Evolutionary conservation across 2,329 filamentous ascomycete species (phyloP).

Genomic region (Beauveria brongniartii): DNA sequence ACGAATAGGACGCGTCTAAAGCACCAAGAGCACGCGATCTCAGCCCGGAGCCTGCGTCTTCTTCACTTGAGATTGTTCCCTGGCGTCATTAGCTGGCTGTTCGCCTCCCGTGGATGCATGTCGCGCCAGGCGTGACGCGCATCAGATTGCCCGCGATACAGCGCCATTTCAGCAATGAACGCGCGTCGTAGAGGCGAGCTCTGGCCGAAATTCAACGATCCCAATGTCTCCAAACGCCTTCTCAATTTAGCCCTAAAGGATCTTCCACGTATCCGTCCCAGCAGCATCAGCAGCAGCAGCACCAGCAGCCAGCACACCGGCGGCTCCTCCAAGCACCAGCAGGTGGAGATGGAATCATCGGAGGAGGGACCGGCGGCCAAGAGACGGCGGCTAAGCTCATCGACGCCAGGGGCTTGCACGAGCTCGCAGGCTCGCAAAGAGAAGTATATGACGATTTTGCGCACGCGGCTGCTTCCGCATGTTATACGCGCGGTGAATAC

Average conservation of each 20-base stretch:
- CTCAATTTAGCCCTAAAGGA: neutral
- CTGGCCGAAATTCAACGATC: neutral
- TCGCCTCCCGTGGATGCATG: neutral
- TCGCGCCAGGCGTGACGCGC: neutral
- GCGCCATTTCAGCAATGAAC: neutral
- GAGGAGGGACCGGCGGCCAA: neutral
- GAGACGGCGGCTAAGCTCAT: neutral
- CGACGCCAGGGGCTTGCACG: neutral
- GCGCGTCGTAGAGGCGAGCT: neutral
- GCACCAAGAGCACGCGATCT: neutral
- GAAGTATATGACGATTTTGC: slow-evolving; percentile 20
- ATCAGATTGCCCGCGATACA: neutral
- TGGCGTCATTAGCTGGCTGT: neutral
- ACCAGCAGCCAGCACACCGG: neutral
- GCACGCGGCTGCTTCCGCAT: slow-evolving; percentile 25
- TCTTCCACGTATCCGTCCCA: neutral
- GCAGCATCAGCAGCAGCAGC: neutral
- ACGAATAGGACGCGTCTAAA: neutral
- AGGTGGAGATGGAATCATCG: neutral
- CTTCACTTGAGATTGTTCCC: neutral
- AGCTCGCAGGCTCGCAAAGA: slow-evolving; percentile 8
- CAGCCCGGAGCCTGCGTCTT: neutral
- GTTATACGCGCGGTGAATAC: slow-evolving; percentile 19
- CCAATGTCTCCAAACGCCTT: neutral
- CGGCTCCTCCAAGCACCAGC: no score